Base-by-base conservation (phyloP, 257 asterid genomes). In the Petunia axillaris region DNA sequence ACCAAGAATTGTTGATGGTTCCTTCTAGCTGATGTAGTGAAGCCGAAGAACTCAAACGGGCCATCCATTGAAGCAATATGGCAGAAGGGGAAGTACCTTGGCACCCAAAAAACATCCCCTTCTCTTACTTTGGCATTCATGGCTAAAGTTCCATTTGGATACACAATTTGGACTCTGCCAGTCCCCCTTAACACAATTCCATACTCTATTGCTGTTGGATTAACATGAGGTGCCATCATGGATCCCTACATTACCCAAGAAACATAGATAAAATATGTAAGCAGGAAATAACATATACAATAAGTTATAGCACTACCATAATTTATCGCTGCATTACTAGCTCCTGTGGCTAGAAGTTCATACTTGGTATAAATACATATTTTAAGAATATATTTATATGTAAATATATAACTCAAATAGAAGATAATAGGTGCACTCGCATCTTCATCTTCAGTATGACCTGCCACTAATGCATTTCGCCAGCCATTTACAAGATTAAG, bases 201-300 rank as follows among this genome's bases (percentile, higher is more conserved):
- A 1, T 85, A 91, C 84, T 93, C 98, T 0, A 86, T 86, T 70
- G 98, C 98, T 63, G 84, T 85, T 52, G 97, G 98, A 64, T 95
- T 95, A 50, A 91, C 71, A 58, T 95, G 99, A 1, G 99, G 99
- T 44, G 98, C 99, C 97, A 95, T 86, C 98, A 95, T 92, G 35
- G 99, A 87, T 68, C 99, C 98, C 98, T 95, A 74, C 83, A 84
- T 37, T 43, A 41, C 15, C 55, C 37, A 41, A 7, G 2, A 66
- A 41, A n/a, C 37, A 66, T 40, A 0, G 53, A 66, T 66, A 66
- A 66, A 66, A 40, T 1, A 40, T 37, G 10, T 0, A n/a, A 64
- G 71, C 10, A 64, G 38, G 10, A 64, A 64, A 64, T 8, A 41
- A 63, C 38, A 14, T 11, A 65, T 14, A 1, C 40, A 46, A 58